A percentile compares a stretch with the other conserved stretches of the same genome.
Evolutionary conservation across 306 rosid genomes (phyloP).

Genomic region (Delonix regia): DNA sequence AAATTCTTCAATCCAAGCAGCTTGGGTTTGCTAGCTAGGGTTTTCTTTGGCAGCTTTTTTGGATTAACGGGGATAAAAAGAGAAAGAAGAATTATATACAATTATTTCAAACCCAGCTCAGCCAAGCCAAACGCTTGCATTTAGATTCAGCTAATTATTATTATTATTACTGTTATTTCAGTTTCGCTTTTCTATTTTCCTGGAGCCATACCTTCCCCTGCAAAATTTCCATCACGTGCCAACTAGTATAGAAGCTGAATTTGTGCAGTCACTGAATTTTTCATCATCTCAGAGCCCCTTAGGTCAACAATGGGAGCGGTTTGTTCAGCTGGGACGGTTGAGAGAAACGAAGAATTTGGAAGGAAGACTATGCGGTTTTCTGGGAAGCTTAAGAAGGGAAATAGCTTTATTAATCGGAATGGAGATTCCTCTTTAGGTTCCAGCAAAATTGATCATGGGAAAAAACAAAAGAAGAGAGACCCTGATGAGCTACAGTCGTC

Average conservation of each 20-base stretch:
- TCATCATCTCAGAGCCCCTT: not conserved
- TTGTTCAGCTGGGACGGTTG: slow-evolving; percentile 65
- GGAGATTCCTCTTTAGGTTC: slow-evolving; percentile 39
- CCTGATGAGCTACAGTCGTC: slow-evolving; percentile 36
- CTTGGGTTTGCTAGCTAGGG: not conserved
- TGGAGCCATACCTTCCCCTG: not conserved
- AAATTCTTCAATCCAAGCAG: not conserved
- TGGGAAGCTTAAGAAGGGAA: slow-evolving; percentile 50
- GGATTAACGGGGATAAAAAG: not conserved
- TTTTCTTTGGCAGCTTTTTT: slow-evolving; percentile 5
- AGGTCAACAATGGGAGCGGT: slow-evolving; percentile 72
- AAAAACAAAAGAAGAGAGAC: slow-evolving; percentile 38
- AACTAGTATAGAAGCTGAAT: slow-evolving; percentile 16
- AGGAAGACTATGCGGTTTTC: slow-evolving; percentile 47
- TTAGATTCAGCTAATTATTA: slow-evolving; percentile 2
- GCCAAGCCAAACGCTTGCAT: slow-evolving; percentile 5
- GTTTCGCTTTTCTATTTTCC: not conserved
- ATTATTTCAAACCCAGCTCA: slow-evolving; percentile 17
- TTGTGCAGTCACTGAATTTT: slow-evolving; percentile 25
- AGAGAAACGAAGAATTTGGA: slow-evolving; percentile 39
- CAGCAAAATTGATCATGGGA: slow-evolving; percentile 37
- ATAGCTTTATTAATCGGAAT: slow-evolving; percentile 34
- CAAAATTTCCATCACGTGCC: not conserved
- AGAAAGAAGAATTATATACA: not conserved
- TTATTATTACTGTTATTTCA: not conserved